phyloP scores from a whole-genome alignment of 495 filamentous ascomycete species.

The Aspergillus biplanus region DNA sequence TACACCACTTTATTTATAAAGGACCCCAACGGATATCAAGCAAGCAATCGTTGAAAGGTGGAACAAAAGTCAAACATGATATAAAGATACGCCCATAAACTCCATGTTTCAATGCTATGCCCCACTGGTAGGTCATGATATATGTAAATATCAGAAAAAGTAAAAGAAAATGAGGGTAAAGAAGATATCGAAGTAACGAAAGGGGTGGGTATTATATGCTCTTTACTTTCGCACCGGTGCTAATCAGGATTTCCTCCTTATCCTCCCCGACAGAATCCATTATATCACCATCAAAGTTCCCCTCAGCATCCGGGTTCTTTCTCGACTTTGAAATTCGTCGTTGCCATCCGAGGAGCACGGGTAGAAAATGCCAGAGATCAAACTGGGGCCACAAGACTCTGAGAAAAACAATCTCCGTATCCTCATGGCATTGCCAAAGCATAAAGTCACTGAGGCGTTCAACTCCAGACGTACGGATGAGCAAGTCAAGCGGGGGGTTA shows the following conservation, averaged over 20 bases:
- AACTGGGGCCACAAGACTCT: conserved; percentile 97
- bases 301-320: conserved; percentile 47
- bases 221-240: conserved; percentile 35
- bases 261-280: conserved; percentile 32
- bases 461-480: conserved; percentile 90
- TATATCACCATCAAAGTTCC: conserved; percentile 45
- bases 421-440: conserved; percentile 95
- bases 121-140: conserved; percentile 3
- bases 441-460: conserved; percentile 94
- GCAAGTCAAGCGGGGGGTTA: conserved; percentile 83
- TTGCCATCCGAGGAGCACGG: conserved; percentile 92
- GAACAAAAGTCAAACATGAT: not conserved
- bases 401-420: conserved; percentile 90
- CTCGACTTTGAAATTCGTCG: conserved; percentile 58
- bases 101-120: conserved; percentile 18
- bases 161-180: conserved; percentile 9
- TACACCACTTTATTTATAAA: too few relatives aligned
- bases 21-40: conserved; percentile 12
- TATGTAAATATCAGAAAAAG: conserved; percentile 6
- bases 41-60: conserved; percentile 3
- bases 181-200: too few relatives aligned
- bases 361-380: conserved; percentile 91
- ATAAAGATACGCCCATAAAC: conserved; percentile 12
- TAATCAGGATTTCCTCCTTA: conserved; percentile 28
- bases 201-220: conserved; percentile 27